Evolutionary conservation across 306 rosid genomes (phyloP).

Genomic region (Canavalia ensiformis): DNA sequence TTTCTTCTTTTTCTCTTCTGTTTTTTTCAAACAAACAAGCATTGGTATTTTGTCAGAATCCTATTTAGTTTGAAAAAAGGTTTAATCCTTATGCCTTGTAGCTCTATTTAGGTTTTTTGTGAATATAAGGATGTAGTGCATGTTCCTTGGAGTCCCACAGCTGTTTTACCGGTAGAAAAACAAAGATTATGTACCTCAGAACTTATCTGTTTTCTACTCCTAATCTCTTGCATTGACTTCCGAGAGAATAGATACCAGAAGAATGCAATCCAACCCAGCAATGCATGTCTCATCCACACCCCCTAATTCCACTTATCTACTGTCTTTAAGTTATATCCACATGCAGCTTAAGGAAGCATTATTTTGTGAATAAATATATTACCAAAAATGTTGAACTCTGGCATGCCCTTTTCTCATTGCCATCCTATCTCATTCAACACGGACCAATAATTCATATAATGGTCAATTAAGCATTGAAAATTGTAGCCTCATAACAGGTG

Average conservation of each 20-base stretch:
- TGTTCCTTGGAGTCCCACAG: neutral
- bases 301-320: neutral
- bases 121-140: neutral
- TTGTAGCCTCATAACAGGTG: slow-evolving; percentile 8
- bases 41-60: too few relatives aligned
- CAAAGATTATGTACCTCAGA: neutral
- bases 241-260: neutral
- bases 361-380: neutral
- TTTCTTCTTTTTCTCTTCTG: neutral
- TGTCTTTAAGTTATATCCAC: neutral
- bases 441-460: slow-evolving; percentile 12
- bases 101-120: neutral
- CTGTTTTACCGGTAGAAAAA: neutral
- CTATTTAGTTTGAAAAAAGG: neutral
- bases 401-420: neutral
- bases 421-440: slow-evolving; percentile 8
- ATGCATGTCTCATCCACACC: neutral
- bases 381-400: neutral
- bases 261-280: neutral
- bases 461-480: neutral
- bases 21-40: too few relatives aligned
- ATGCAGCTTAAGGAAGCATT: slow-evolving; percentile 5
- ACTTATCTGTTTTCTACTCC: slow-evolving; percentile 4
- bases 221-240: neutral
- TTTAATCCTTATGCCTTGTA: neutral